A percentile compares a stretch with the other conserved stretches of the same genome.
Evolutionary conservation across 805 yeast species (phyloP).

Genomic region (Diddensiella santjacobensis): DNA sequence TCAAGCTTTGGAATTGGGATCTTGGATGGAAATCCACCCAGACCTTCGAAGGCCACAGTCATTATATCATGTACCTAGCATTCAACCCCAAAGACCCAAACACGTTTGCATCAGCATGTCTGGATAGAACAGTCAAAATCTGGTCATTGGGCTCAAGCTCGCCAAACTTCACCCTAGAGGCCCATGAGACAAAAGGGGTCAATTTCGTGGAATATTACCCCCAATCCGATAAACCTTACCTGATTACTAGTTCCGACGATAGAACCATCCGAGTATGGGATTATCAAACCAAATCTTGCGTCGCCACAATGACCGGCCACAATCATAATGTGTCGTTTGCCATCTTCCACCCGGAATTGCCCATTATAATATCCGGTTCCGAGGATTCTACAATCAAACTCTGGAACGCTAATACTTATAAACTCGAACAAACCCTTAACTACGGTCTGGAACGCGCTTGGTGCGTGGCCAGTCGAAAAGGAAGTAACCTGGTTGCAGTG

Average conservation of each 20-base stretch:
- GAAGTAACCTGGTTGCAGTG: slow-evolving; percentile 75
- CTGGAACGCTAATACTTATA: slow-evolving; percentile 94
- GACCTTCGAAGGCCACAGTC: slow-evolving; percentile 91
- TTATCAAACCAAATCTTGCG: slow-evolving; percentile 93
- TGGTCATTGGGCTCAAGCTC: slow-evolving; percentile 88
- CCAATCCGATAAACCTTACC: slow-evolving; percentile 93
- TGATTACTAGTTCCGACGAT: slow-evolving; percentile 89
- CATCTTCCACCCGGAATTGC: slow-evolving; percentile 95
- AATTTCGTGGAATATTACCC: slow-evolving; percentile 97
- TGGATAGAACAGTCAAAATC: slow-evolving; percentile 93
- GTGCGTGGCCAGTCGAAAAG: slow-evolving; percentile 79
- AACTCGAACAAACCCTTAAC: slow-evolving; percentile 85
- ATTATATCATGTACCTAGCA: slow-evolving; percentile 89
- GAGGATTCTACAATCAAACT: slow-evolving; percentile 93
- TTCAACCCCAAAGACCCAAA: slow-evolving; percentile 97
- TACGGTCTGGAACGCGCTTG: slow-evolving; percentile 94
- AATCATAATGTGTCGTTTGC: slow-evolving; percentile 94
- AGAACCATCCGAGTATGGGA: slow-evolving; percentile 89
- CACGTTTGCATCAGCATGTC: slow-evolving; percentile 95
- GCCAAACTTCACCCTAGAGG: slow-evolving; percentile 87
- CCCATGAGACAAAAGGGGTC: slow-evolving; percentile 91
- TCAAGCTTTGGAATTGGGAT: slow-evolving; percentile 98
- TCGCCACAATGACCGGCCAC: slow-evolving; percentile 93
- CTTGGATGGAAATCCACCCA: slow-evolving; percentile 86
- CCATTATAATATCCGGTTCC: slow-evolving; percentile 90